Conservation (phyloP, 345 rosid genomes). For the Cardamine occulta region DNA sequence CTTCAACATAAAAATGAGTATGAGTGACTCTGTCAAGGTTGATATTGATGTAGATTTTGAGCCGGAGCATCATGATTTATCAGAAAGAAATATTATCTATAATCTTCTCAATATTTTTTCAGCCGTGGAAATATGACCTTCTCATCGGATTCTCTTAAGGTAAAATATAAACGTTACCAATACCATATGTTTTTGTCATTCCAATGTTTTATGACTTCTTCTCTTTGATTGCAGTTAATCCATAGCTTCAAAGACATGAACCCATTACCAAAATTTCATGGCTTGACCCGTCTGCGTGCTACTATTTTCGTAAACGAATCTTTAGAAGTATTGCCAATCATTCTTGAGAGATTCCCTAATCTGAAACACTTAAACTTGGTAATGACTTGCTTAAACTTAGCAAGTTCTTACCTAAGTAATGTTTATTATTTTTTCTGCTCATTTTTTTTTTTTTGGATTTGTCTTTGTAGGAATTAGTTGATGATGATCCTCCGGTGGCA, state of each 20-base stretch:
- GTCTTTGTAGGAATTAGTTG: neutral
- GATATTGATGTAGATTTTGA: neutral
- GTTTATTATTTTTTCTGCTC: neutral
- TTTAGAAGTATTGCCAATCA: neutral
- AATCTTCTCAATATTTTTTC: conserved; percentile 3
- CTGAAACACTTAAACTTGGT: conserved; percentile 22
- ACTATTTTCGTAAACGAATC: neutral
- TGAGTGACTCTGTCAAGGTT: conserved; percentile 16
- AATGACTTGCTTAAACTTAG: neutral
- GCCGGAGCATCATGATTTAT: neutral
- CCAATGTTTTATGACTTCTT: neutral
- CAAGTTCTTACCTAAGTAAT: neutral
- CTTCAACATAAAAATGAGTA: conserved; percentile 8
- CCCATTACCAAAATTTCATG: conserved; percentile 14
- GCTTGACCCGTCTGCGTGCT: conserved; percentile 15
- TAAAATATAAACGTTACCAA: neutral
- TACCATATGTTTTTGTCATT: neutral
- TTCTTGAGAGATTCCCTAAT: conserved; percentile 16
- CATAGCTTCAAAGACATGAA: neutral
- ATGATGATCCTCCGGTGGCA: neutral
- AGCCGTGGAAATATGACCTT: conserved; percentile 17
- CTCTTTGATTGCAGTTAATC: conserved; percentile 15
- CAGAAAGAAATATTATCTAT: neutral
- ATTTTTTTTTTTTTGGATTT: neutral
- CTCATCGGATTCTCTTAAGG: conserved; percentile 5